These are phyloP conservation scores for Aspergillus sclerotialis DNA, from an alignment of 2,329 filamentous ascomycete genomes.

Conservation along the genomic window DNA sequence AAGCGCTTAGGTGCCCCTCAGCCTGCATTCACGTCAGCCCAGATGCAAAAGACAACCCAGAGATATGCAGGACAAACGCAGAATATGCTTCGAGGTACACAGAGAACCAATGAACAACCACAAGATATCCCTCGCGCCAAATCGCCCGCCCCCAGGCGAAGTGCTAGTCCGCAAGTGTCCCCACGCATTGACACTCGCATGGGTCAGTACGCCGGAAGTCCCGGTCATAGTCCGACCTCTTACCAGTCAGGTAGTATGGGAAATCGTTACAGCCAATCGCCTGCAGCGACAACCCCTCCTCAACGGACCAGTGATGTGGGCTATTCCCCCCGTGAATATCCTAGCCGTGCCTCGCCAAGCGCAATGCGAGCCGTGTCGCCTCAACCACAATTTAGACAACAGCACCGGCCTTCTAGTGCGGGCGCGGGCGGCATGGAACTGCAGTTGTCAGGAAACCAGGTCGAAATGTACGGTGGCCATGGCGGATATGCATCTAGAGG, in stretches of 20 bases:
- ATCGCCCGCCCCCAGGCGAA: constrained; percentile 63
- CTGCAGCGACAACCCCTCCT: constrained; percentile 22
- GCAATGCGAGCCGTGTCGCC: constrained; percentile 43
- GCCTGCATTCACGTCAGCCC: constrained; percentile 83
- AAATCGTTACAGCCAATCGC: constrained; percentile 33
- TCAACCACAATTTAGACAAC: constrained; percentile 45
- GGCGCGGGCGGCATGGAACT: constrained; percentile 55
- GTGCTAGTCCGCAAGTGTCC: constrained; percentile 23
- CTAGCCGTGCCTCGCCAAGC: constrained; percentile 31
- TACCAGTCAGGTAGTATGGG: constrained; percentile 39
- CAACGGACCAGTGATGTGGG: constrained; percentile 30
- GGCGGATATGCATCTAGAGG: constrained; percentile 27
- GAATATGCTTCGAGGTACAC: constrained; percentile 60
- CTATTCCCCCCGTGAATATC: constrained; percentile 39
- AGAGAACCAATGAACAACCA: constrained; percentile 46
- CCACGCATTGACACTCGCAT: constrained; percentile 28
- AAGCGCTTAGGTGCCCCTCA: constrained; percentile 81
- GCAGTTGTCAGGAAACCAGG: constrained; percentile 52
- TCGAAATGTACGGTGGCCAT: constrained; percentile 49
- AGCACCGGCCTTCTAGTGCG: constrained; percentile 43
- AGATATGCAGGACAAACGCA: constrained; percentile 79
- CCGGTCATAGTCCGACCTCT: constrained; percentile 37
- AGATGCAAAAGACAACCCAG: constrained; percentile 92
- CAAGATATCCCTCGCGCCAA: constrained; percentile 42
- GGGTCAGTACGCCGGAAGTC: constrained; percentile 37